Evolutionary conservation across 179 eudicot genomes (phyloP).

Genomic region (Sideroxylon spinosum): DNA sequence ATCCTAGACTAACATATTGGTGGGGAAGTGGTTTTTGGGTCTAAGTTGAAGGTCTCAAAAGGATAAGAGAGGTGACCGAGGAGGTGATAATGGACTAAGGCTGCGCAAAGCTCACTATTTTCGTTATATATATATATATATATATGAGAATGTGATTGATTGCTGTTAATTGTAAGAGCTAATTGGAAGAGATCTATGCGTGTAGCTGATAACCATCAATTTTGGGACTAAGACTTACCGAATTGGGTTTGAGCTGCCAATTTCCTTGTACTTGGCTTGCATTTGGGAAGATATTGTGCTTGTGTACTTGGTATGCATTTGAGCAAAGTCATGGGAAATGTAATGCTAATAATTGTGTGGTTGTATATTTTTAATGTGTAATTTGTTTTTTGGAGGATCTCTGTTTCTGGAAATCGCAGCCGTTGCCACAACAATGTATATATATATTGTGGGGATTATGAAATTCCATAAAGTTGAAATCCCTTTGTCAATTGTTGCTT

Average conservation of each 20-base stretch:
- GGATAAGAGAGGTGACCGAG: background rate
- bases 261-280: no score
- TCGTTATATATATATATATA: background rate
- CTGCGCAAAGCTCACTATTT: background rate
- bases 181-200: background rate
- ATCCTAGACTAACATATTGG: conserved; percentile 2
- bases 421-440: background rate
- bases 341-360: background rate
- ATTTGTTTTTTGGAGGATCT: background rate
- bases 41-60: background rate
- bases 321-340: no score
- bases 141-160: background rate
- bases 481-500: background rate
- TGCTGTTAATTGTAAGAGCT: background rate
- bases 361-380: background rate
- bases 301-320: no score
- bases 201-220: background rate
- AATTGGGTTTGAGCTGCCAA: background rate
- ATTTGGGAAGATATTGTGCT: no score
- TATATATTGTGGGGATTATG: background rate
- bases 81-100: background rate
- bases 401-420: background rate
- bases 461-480: background rate
- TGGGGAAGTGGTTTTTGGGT: background rate
- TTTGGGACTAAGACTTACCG: background rate